Evolutionary conservation across 2,329 filamentous ascomycete genomes (phyloP), one percentile per base, ranked within the genome.

Genomic region (Lasiodiplodia gonubiensis): DNA sequence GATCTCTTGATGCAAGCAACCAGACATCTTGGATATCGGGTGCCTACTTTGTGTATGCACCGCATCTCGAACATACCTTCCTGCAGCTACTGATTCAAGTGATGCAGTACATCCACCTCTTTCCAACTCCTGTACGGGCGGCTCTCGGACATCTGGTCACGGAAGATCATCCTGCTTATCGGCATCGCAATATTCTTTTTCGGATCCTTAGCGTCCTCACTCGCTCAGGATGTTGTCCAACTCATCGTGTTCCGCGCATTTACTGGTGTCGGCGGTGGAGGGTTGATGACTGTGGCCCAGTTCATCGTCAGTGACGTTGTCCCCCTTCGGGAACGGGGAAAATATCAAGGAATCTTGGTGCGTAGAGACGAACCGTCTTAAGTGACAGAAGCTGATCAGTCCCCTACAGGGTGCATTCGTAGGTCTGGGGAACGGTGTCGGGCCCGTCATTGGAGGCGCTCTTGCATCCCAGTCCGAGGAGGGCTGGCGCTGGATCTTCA

Each of bases 91-190:
- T 60, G 12, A 66, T 11, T 2, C 14, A 16, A 14, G 2, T 10
- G 23, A 23, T 46, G 27, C 42, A 27, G 60, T 4, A 82, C 81
- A 1, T 81, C 82, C 0, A 84, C 82, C 0, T 78, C 82, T 2
- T 82, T 81, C 23, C 83, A 85, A 66, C 75, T 85, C 1, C 71
- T 84, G 5, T 81, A 84, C 68, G 90, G 89, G 3, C 86, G 86
- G 61, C 71, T 86, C 1, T 83, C 80, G 3, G 85, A 88, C 70
- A 88, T 88, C 42, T 88, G 84, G 83, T 86, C 86, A 18, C 80
- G 86, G 1, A 88, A 88, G 70, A 78, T 80, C 2, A 85, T 86
- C 42, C 72, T 88, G 3, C 74, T 88, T 11, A 70, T 75, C 2
- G 83, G 84, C 0, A 80, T 85, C 1, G 78, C 75, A 0, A 74